Conservation (phyloP, 1,284 basidiomycete genomes). For the Puccinia triticina region DNA sequence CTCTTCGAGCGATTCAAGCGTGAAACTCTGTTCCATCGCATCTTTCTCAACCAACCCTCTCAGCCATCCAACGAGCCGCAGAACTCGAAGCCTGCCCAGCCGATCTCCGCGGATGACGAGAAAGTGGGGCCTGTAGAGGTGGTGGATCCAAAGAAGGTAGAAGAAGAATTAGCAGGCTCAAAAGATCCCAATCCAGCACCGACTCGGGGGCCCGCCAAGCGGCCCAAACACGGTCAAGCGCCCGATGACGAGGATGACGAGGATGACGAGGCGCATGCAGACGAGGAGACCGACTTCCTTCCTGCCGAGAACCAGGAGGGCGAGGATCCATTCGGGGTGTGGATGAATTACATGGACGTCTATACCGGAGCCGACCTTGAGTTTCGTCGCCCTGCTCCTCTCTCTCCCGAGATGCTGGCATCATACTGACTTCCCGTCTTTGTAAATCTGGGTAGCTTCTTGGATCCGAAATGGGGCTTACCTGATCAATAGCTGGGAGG, state of each 20-base stretch:
- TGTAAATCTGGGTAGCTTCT: not conserved
- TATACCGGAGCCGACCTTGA: constrained; percentile 39
- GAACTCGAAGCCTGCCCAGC: not conserved
- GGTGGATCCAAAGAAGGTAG: not conserved
- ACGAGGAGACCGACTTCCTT: not conserved
- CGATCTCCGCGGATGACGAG: not conserved
- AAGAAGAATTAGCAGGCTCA: constrained; percentile 1
- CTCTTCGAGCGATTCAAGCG: constrained; percentile 41
- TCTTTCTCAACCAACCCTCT: not conserved
- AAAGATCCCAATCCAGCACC: not conserved
- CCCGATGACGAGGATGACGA: not conserved
- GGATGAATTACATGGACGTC: constrained; percentile 50
- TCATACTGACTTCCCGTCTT: not conserved
- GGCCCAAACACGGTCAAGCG: not conserved
- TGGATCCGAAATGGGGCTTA: constrained; percentile 19
- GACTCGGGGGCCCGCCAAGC: not conserved
- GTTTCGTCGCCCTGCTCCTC: constrained; percentile 14
- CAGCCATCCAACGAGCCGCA: not conserved
- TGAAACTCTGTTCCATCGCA: constrained; percentile 6
- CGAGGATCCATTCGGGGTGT: constrained; percentile 42
- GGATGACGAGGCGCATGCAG: not conserved
- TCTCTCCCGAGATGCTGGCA: not conserved
- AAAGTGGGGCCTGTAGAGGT: not conserved
- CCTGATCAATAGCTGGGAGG: not conserved
- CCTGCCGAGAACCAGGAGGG: constrained; percentile 11